phyloP scores from a whole-genome alignment of 495 filamentous ascomycete species.

The Penicillium pancosmium region DNA sequence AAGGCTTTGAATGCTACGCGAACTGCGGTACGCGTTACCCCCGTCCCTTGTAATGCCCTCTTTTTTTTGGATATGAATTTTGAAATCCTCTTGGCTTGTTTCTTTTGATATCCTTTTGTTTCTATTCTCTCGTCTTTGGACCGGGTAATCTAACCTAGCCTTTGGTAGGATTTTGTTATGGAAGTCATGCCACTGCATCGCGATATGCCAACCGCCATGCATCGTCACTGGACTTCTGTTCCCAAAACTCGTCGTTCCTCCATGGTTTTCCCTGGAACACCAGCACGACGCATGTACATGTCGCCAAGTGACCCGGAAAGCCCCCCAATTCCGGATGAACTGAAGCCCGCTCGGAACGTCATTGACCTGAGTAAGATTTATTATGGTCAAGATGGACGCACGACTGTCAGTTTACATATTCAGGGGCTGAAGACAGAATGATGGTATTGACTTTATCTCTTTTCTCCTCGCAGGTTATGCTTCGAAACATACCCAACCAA shows the following conservation, averaged over 20 bases:
- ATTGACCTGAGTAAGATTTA: slow-evolving; percentile 1
- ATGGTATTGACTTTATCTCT: no score
- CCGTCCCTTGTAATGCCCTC: not conserved
- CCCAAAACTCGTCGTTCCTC: not conserved
- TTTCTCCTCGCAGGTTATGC: slow-evolving; percentile 71
- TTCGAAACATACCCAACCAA: slow-evolving; percentile 93
- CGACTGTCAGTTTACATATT: slow-evolving; percentile 57
- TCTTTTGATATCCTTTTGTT: not conserved
- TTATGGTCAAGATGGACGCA: slow-evolving; percentile 56
- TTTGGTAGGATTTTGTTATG: slow-evolving; percentile 30
- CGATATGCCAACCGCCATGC: slow-evolving; percentile 16
- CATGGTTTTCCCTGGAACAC: not conserved
- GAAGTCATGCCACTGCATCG: slow-evolving; percentile 31
- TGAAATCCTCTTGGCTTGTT: not conserved
- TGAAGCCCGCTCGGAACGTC: not conserved
- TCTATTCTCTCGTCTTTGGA: not conserved
- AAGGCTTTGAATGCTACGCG: slow-evolving; percentile 14
- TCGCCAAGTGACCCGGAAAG: slow-evolving; percentile 7
- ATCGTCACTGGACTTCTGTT: slow-evolving; percentile 7
- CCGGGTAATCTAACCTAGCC: not conserved
- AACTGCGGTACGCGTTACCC: slow-evolving; percentile 7
- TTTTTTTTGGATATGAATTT: not conserved
- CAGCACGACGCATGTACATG: slow-evolving; percentile 4
- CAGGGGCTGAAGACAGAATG: no score
- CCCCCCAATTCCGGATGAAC: slow-evolving; percentile 1